Conservation (phyloP, 441 rosid species). For the Corymbia calophylla region DNA sequence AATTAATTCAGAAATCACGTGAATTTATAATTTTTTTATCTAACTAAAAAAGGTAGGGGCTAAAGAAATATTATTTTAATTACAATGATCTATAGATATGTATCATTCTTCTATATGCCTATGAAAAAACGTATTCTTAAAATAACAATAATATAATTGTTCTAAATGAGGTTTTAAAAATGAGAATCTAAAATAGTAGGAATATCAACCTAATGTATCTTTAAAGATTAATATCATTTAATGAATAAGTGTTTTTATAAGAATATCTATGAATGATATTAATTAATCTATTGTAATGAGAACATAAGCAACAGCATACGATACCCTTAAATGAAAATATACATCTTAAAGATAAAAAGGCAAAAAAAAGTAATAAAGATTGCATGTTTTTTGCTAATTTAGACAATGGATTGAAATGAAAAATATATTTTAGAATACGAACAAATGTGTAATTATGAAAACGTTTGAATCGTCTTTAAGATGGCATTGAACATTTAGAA, state of each 20-base stretch:
- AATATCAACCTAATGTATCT: background rate
- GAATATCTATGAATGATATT: background rate
- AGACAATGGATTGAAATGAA: background rate
- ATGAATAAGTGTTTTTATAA: background rate
- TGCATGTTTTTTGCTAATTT: background rate
- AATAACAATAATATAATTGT: background rate
- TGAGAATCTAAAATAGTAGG: background rate
- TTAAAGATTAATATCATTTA: background rate
- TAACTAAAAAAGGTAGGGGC: background rate
- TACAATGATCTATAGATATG: background rate
- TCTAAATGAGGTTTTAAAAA: background rate
- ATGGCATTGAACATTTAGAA: background rate
- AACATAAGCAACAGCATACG: background rate
- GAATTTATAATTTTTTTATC: background rate
- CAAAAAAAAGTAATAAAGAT: background rate
- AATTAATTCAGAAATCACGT: background rate
- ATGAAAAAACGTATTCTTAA: background rate
- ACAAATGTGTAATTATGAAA: background rate
- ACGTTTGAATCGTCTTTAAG: fast-evolving
- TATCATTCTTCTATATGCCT: background rate
- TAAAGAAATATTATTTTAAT: background rate
- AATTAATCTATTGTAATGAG: background rate
- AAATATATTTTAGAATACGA: too few relatives aligned
- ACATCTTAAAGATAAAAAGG: background rate
- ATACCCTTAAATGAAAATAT: background rate